Evolutionary conservation across 164 flowering plant genomes (phyloP).

Genomic region (Dillenia suffruticosa): DNA sequence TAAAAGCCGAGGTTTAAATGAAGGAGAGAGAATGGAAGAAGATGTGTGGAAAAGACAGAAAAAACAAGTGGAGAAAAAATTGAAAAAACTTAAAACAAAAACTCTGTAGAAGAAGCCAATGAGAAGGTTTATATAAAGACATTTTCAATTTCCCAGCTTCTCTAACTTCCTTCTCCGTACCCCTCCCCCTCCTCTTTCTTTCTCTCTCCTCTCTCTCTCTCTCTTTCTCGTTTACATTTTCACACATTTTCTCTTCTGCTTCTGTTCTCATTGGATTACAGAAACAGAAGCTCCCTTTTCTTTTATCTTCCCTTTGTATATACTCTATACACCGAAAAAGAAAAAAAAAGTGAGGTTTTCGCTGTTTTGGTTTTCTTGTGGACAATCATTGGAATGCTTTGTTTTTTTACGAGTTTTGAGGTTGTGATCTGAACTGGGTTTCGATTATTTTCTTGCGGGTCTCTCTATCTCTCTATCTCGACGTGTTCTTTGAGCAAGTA

Average conservation of each 20-base stretch:
- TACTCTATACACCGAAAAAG: background rate
- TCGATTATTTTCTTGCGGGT: background rate
- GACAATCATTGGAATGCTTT: background rate
- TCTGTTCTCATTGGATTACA: background rate
- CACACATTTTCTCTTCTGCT: background rate
- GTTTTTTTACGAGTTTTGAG: background rate
- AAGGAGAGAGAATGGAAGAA: background rate
- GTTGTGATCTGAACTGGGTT: slow-evolving; percentile 9
- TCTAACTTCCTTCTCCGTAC: no score
- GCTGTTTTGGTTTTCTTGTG: background rate
- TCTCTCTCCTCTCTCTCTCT: background rate
- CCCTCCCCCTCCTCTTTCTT: background rate
- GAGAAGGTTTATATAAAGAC: no score
- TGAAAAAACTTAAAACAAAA: no score
- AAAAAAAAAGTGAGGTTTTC: background rate
- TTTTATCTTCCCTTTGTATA: no score
- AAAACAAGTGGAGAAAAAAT: no score
- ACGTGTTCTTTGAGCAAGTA: slow-evolving; percentile 5
- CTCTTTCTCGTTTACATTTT: background rate
- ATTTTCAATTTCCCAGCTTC: no score
- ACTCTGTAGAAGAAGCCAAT: no score
- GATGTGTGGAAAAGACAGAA: no score
- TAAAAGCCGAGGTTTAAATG: background rate
- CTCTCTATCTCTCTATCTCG: background rate
- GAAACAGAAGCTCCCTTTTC: background rate